Evolutionary conservation across 176 grass and related monocot genomes (phyloP), one percentile per base, ranked within the genome.

Genomic region (Triticum timopheevii): DNA sequence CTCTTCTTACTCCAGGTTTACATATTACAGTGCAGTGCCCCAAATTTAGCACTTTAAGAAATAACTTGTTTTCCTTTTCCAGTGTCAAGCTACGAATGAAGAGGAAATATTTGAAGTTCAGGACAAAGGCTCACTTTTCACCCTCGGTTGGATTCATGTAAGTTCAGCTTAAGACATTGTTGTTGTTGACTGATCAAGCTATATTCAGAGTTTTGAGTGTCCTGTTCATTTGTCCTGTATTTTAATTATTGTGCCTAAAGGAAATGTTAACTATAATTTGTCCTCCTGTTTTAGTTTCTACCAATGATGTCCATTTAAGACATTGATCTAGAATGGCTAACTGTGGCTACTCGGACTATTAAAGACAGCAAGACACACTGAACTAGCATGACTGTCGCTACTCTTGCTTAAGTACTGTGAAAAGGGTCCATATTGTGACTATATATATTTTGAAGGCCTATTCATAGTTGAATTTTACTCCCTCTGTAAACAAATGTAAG

Each of bases 41-140:
- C 54, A 49, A 45, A 62, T 73, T 24, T 44, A 74, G 25, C 59
- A 47, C 44, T 83, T 35, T 67, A 72, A 25, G 17, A 73, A 75
- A 66, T 75, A 84, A 66, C 69, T 65, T 88, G 67, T 83, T 69
- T 24, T 70, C 22, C 24, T 65, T 77, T 73, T 98, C 49, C 87
- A 98, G 97, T 98, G 97, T 69, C 94, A 93, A 87, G 94, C 94
- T 86, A 98, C 88, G 73, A 94, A 98, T 88, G 97, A 98, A 93
- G 97, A 98, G 86, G 97, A 98, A 96, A 90, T 98, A 93, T 98
- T 96, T 90, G 94, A 98, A 84, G 88, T 96, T 86, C 97, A 98
- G 91, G 97, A 98, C 79, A 96, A 96, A 73, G 83, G 86, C 11
- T 98, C 94, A 45, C 97, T 98, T 85, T 92, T 98, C 65, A 94